A percentile compares a stretch with the other conserved stretches of the same genome.
phyloP scores from a whole-genome alignment of 78 protist genomes.

The Acrasis kona region DNA sequence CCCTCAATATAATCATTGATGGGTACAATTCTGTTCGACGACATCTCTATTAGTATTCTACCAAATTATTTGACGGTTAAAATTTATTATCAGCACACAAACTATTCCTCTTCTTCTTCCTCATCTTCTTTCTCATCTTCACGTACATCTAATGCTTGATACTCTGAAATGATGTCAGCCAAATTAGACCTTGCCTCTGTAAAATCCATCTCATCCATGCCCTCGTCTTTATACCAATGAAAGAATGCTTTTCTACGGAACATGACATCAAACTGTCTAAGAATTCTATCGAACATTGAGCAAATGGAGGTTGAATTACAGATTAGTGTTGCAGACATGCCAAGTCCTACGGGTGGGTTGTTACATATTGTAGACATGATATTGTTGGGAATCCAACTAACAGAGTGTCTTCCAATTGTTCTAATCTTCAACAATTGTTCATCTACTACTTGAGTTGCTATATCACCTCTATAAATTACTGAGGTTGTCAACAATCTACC shows the following conservation, averaged over 20 bases:
- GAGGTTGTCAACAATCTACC: conserved; percentile 69
- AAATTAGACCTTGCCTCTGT: conserved; percentile 97
- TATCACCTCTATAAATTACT: conserved; percentile 73
- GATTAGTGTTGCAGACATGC: conserved; percentile 22
- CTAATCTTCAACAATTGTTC: conserved; percentile 63
- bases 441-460: conserved; percentile 65
- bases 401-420: conserved; percentile 65
- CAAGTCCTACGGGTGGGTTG: conserved; percentile 24
- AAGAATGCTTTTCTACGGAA: conserved; percentile 37
- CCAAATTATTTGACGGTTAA: too few species aligned
- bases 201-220: conserved; percentile 97
- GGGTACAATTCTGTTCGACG: too few species aligned
- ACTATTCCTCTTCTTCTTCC: conserved; percentile 59
- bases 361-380: conserved; percentile 50
- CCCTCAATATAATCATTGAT: too few species aligned
- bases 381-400: conserved; percentile 78
- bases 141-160: too few species aligned
- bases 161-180: conserved; percentile 95
- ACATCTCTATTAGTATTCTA: too few species aligned
- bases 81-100: too few species aligned
- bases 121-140: conserved; percentile 71
- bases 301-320: conserved; percentile 29
- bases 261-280: conserved; percentile 27
- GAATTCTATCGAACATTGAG: conserved; percentile 14
- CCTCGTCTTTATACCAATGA: conserved; percentile 35